Conservation (phyloP, 345 rosid genomes). For the Citrus sp. region DNA sequence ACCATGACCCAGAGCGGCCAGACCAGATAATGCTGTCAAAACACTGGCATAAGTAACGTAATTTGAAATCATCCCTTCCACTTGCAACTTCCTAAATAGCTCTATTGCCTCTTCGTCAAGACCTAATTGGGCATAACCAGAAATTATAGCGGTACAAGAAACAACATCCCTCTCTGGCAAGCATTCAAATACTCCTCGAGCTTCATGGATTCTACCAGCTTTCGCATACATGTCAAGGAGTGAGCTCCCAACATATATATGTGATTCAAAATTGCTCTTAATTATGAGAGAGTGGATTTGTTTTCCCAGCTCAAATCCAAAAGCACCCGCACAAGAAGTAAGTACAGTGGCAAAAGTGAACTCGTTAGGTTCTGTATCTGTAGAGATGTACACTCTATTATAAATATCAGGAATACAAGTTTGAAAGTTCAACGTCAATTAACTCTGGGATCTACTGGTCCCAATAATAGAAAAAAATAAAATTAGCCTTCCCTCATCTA, state of each 20-base stretch:
- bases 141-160: constrained; percentile 84
- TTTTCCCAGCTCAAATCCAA: constrained; percentile 57
- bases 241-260: constrained; percentile 85
- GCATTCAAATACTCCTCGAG: constrained; percentile 66
- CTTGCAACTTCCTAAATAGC: constrained; percentile 54
- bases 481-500: background rate
- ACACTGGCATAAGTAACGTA: constrained; percentile 84
- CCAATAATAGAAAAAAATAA: background rate
- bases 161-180: constrained; percentile 91
- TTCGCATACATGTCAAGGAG: constrained; percentile 97
- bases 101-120: constrained; percentile 74
- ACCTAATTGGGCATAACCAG: constrained; percentile 88
- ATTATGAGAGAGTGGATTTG: constrained; percentile 68
- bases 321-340: constrained; percentile 54
- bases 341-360: constrained; percentile 72
- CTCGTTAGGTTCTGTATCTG: constrained; percentile 74
- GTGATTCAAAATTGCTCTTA: constrained; percentile 54
- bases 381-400: constrained; percentile 12
- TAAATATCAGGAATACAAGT: constrained; percentile 12
- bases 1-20: constrained; percentile 75
- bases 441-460: background rate
- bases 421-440: background rate
- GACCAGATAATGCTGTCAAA: constrained; percentile 75
- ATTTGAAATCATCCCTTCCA: constrained; percentile 75
- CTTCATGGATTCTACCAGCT: constrained; percentile 74